Evolutionary conservation across 148 eudicot genomes (phyloP).

Genomic region (Rhododendron simsii): DNA sequence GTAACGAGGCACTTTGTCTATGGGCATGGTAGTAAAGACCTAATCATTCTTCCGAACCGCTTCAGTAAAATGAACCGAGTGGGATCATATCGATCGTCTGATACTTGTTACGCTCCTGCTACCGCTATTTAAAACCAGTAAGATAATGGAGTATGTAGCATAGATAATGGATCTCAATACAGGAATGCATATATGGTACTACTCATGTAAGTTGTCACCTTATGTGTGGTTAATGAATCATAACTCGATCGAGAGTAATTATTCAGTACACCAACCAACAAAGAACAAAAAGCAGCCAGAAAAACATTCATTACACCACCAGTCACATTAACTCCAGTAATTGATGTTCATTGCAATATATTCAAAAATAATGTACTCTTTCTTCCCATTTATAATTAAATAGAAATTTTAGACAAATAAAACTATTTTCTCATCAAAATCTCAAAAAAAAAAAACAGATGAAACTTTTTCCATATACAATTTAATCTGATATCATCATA

Average conservation of each 20-base stretch:
- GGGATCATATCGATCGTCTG: not conserved
- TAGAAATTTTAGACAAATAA: not conserved
- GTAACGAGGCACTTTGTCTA: not conserved
- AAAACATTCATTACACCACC: conserved; percentile 16
- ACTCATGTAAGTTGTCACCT: too few species aligned
- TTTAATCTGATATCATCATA: not conserved
- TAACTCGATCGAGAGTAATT: not conserved
- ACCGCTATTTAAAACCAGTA: not conserved
- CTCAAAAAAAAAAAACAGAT: not conserved
- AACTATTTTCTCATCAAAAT: conserved; percentile 5
- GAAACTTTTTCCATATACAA: conserved; percentile 21
- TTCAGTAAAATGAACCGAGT: not conserved
- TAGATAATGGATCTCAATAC: not conserved
- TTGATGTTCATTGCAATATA: not conserved
- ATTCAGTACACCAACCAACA: not conserved
- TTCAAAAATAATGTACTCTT: too few species aligned
- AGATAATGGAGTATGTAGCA: not conserved
- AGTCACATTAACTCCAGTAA: not conserved
- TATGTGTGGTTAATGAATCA: not conserved
- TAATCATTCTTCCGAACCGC: not conserved
- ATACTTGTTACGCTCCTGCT: not conserved
- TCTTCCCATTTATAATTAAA: not conserved
- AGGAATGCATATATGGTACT: not conserved
- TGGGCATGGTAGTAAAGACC: not conserved
- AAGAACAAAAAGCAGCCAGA: not conserved